Evolutionary conservation across 106 monocot species (phyloP).

Genomic region (Dactylorhiza incarnata): DNA sequence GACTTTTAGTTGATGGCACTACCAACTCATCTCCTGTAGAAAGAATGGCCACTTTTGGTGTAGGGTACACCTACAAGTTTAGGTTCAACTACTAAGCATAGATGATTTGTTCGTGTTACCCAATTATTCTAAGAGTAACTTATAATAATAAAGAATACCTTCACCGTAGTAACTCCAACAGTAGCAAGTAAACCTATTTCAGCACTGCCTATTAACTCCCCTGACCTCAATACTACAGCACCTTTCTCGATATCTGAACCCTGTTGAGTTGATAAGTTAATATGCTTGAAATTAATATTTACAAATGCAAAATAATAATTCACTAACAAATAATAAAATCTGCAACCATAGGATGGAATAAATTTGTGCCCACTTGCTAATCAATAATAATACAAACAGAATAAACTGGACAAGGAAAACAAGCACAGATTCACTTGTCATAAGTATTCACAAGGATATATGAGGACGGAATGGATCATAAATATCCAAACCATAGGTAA

Average conservation of each 20-base stretch:
- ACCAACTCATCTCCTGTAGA: constrained; percentile 94
- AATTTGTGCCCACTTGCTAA: too few species aligned
- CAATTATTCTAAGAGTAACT: neutral
- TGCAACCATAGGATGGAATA: neutral
- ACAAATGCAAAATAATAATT: neutral
- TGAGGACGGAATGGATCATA: neutral
- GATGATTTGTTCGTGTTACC: neutral
- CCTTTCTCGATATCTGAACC: constrained; percentile 86
- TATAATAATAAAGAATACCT: constrained; percentile 40
- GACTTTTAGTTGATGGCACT: constrained; percentile 48
- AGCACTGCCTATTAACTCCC: constrained; percentile 60
- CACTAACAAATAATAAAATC: neutral
- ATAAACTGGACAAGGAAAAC: neutral
- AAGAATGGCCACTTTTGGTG: constrained; percentile 69
- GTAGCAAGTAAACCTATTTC: constrained; percentile 92
- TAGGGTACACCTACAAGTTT: constrained; percentile 54
- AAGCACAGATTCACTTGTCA: neutral
- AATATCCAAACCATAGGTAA: neutral
- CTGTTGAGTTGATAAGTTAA: constrained; percentile 25
- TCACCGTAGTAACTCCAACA: constrained; percentile 62
- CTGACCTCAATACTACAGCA: constrained; percentile 55
- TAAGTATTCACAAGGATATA: neutral
- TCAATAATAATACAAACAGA: neutral
- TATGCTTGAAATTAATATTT: neutral
- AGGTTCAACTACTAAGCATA: neutral